Base-by-base conservation (phyloP, 2,329 filamentous ascomycete species). In the Ceratocystis diversiconidia region DNA sequence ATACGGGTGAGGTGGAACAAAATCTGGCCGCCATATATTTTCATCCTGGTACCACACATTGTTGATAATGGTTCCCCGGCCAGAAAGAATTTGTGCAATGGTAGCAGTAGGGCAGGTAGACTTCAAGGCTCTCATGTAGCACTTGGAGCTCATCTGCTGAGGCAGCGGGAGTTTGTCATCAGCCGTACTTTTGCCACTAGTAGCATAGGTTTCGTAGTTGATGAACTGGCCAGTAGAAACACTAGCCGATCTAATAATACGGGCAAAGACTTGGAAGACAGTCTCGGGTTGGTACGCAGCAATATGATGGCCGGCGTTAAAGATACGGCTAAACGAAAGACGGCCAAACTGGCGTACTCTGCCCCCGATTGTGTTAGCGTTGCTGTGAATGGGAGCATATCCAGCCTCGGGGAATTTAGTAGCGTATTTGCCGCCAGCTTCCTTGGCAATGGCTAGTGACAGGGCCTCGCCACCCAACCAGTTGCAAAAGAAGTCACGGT, bases 261-360 rank as follows among this genome's bases (percentile, higher is more conserved):
- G 80, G 32, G 82, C 79, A 70, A 87, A 87, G 48, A 86, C 75
- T 68, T 81, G 79, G 66, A 85, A 78, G 1, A 81, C 76, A 2
- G 83, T 83, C 71, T 82, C 76, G 12, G 84, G 84, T 73, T 86
- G 84, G 71, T 83, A 84, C 64, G 79, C 81, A 0, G 83, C 79
- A 0, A 85, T 80, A 63, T 83, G 79, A 70, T 88, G 85, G 1
- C 86, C 85, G 17, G 85, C 79, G 70, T 87, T 82, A 72, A 85
- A 88, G 61, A 88, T 78, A 6, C 85, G 79, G 64, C 82, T 83
- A 72, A 88, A 88, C 17, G 81, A 84, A 64, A 88, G 80, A 70
- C 92, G 92, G 10, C 87, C 89, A 70, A 84, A 89, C 73, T 94
- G 88, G 3, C 89, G 82, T 0, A 90, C 88, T 65, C 83, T 82